A percentile compares a stretch with the other conserved stretches of the same genome.
Evolutionary conservation across 306 rosid species (phyloP).

Genomic region (Senna siamea): DNA sequence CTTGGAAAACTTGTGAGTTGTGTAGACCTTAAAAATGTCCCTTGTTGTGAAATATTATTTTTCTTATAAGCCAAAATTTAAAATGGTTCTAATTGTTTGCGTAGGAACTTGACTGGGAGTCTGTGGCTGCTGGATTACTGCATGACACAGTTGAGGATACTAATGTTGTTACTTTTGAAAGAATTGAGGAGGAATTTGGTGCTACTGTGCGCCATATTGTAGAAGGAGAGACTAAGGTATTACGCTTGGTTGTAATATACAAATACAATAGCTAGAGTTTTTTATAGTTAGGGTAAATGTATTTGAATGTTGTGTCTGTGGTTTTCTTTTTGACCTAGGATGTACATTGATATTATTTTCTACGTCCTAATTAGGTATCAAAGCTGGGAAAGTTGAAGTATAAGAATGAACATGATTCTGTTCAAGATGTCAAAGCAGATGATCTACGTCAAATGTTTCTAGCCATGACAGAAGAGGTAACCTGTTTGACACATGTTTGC

Average conservation of each 20-base stretch:
- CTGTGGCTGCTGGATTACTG: conserved; percentile 94
- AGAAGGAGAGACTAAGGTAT: conserved; percentile 99
- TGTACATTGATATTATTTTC: conserved; percentile 23
- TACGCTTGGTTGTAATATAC: conserved; percentile 27
- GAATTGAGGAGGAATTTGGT: conserved; percentile 95
- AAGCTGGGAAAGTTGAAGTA: conserved; percentile 94
- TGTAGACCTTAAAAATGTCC: conserved; percentile 30
- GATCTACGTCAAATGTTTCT: conserved; percentile 97
- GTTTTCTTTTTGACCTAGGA: conserved; percentile 17
- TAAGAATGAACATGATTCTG: conserved; percentile 76
- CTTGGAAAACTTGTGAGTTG: conserved; percentile 91
- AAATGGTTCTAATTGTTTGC: conserved; percentile 32
- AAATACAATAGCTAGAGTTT: background rate
- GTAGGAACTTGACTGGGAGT: conserved; percentile 98
- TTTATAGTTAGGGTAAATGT: conserved; percentile 18
- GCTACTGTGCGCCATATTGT: conserved; percentile 88
- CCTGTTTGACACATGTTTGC: conserved; percentile 32
- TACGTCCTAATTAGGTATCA: conserved; percentile 70
- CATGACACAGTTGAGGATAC: conserved; percentile 99
- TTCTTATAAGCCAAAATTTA: conserved; percentile 34
- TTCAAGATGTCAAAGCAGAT: conserved; percentile 96
- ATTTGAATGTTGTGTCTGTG: conserved; percentile 23
- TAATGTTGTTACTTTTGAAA: conserved; percentile 83
- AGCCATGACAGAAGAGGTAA: conserved; percentile 99
- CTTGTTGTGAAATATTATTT: conserved; percentile 16